Conservation (phyloP, 306 rosid genomes). For the Lathyrus sativus region DNA sequence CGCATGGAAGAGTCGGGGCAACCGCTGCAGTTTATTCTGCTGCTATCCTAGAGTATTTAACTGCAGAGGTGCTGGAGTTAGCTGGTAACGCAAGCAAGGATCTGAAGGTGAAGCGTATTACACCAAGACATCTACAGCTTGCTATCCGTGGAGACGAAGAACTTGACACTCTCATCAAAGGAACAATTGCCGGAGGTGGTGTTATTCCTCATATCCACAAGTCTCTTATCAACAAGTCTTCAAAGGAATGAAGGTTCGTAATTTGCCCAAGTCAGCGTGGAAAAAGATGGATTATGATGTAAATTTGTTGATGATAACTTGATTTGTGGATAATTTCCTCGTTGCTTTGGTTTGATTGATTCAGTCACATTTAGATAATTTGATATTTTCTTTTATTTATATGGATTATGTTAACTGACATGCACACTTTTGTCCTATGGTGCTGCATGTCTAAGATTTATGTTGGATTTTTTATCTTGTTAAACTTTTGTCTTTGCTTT, state of each 20-base stretch:
- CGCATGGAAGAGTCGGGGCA: slow-evolving; percentile 80
- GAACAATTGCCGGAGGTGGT: slow-evolving; percentile 84
- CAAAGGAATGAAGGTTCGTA: slow-evolving; percentile 55
- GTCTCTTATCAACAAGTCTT: slow-evolving; percentile 75
- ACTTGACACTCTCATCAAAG: slow-evolving; percentile 76
- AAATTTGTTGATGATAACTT: slow-evolving; percentile 30
- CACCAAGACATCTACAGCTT: slow-evolving; percentile 80
- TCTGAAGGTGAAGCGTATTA: slow-evolving; percentile 80
- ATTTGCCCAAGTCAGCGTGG: slow-evolving; percentile 2
- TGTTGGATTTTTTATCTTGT: background rate
- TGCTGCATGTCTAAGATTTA: background rate
- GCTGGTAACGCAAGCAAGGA: slow-evolving; percentile 88
- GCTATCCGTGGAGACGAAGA: slow-evolving; percentile 83
- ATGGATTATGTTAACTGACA: slow-evolving; percentile 24
- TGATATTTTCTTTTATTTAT: slow-evolving; percentile 1
- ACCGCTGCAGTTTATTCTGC: slow-evolving; percentile 82
- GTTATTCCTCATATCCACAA: slow-evolving; percentile 86
- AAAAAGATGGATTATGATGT: slow-evolving; percentile 29
- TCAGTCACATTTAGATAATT: slow-evolving; percentile 18
- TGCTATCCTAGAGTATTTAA: slow-evolving; percentile 71
- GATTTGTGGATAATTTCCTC: slow-evolving; percentile 32
- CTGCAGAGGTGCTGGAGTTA: slow-evolving; percentile 80
- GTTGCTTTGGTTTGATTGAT: slow-evolving; percentile 27
- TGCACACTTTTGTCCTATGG: slow-evolving; percentile 6
- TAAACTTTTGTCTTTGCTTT: background rate